phyloP scores from a whole-genome alignment of 83 land plant genomes.

The Diphasiastrum complanatum region DNA sequence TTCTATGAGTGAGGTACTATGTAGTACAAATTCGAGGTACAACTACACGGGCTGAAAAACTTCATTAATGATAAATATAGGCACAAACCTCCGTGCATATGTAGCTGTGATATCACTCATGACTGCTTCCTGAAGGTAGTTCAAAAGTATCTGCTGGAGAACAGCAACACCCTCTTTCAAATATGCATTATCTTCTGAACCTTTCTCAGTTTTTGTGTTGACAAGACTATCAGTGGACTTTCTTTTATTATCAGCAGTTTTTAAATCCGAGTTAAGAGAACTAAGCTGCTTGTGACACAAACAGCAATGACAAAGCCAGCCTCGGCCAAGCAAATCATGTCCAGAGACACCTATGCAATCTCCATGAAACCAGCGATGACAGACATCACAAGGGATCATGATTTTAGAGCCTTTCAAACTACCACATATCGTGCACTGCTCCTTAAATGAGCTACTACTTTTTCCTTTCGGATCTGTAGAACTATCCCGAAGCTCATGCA shows the following conservation, averaged over 20 bases:
- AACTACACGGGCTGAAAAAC: no score
- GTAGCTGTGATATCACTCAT: slow-evolving; percentile 51
- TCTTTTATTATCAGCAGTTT: slow-evolving; percentile 17
- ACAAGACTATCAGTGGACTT: slow-evolving; percentile 20
- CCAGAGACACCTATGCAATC: slow-evolving; percentile 73
- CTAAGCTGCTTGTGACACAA: slow-evolving; percentile 64
- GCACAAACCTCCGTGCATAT: slow-evolving; percentile 66
- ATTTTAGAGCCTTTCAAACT: slow-evolving; percentile 37
- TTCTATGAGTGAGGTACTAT: no score
- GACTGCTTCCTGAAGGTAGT: slow-evolving; percentile 68
- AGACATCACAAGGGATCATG: slow-evolving; percentile 57
- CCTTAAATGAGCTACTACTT: slow-evolving; percentile 21
- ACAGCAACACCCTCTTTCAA: slow-evolving; percentile 46
- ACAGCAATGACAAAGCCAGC: slow-evolving; percentile 78
- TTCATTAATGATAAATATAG: no score
- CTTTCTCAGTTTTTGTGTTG: slow-evolving; percentile 7
- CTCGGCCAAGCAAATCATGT: slow-evolving; percentile 42
- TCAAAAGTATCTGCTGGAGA: slow-evolving; percentile 79
- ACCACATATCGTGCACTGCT: slow-evolving; percentile 58
- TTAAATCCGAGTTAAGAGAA: slow-evolving; percentile 40
- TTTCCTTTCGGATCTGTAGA: slow-evolving; percentile 15
- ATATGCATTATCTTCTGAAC: slow-evolving; percentile 26
- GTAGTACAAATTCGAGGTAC: no score
- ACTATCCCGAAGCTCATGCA: slow-evolving; percentile 36
- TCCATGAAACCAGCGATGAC: slow-evolving; percentile 73